These are phyloP conservation scores for Rubus idaeus DNA, from an alignment of 306 rosid genomes.

Conservation along the genomic window DNA sequence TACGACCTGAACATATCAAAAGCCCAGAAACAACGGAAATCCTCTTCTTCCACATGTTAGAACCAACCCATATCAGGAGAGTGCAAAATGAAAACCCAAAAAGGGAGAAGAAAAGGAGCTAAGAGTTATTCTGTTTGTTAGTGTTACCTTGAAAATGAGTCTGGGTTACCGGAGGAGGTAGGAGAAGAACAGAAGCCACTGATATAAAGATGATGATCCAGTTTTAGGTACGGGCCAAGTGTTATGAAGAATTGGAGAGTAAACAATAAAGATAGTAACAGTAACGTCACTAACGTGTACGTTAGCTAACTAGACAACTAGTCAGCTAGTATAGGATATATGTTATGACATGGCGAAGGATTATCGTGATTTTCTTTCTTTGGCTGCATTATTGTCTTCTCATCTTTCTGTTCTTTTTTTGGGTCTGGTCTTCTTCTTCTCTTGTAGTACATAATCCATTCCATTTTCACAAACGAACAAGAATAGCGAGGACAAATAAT, in stretches of 20 bases:
- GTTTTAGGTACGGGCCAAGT: not conserved
- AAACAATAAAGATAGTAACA: not conserved
- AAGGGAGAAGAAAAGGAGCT: not conserved
- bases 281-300: no score
- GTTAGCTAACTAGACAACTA: no score
- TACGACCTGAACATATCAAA: not conserved
- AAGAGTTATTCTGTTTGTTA: not conserved
- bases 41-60: conserved; percentile 1
- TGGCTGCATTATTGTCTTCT: not conserved
- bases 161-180: not conserved
- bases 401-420: not conserved
- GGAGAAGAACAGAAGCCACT: not conserved
- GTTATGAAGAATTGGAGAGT: not conserved
- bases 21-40: not conserved
- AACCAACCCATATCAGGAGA: not conserved
- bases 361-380: not conserved
- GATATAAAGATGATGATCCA: not conserved
- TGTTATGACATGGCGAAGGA: not conserved
- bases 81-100: not conserved
- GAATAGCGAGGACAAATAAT: no score
- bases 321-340: not conserved
- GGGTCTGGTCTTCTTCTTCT: not conserved
- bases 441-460: not conserved
- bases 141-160: not conserved
- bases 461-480: no score